Evolutionary conservation across 2,329 filamentous ascomycete species (phyloP).

Genomic region (Ophiostoma pallidulum): DNA sequence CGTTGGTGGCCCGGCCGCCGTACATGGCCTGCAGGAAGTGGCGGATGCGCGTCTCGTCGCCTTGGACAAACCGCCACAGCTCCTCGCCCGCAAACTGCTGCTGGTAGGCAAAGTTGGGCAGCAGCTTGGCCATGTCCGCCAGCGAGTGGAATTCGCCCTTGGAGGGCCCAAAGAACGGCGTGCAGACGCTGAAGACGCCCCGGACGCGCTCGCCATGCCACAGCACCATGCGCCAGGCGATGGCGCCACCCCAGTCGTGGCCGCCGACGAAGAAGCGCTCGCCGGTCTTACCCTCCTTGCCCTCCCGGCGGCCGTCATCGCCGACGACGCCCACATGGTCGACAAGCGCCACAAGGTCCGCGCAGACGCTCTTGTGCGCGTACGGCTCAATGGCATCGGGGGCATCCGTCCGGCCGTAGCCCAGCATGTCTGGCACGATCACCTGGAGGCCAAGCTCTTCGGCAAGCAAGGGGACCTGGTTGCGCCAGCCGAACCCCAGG

Average conservation of each 20-base stretch:
- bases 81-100: conserved; percentile 64
- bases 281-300: conserved; percentile 25
- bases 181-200: conserved; percentile 72
- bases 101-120: conserved; percentile 76
- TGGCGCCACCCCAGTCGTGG: conserved; percentile 83
- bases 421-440: conserved; percentile 76
- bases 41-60: conserved; percentile 45
- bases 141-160: conserved; percentile 41
- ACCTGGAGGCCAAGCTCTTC: conserved; percentile 65
- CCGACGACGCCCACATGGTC: conserved; percentile 41
- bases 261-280: conserved; percentile 63
- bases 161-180: conserved; percentile 55
- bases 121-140: conserved; percentile 41
- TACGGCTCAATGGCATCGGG: conserved; percentile 55
- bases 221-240: conserved; percentile 63
- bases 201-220: conserved; percentile 65
- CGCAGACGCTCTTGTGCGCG: conserved; percentile 59
- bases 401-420: conserved; percentile 69
- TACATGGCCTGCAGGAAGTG: conserved; percentile 64
- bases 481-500: conserved; percentile 75
- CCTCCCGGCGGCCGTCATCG: too few species aligned
- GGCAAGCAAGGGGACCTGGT: conserved; percentile 71
- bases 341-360: conserved; percentile 67
- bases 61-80: conserved; percentile 46
- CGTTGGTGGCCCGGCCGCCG: conserved; percentile 48